Conservation (phyloP, 768 basidiomycete species). For the Russula earlei region DNA sequence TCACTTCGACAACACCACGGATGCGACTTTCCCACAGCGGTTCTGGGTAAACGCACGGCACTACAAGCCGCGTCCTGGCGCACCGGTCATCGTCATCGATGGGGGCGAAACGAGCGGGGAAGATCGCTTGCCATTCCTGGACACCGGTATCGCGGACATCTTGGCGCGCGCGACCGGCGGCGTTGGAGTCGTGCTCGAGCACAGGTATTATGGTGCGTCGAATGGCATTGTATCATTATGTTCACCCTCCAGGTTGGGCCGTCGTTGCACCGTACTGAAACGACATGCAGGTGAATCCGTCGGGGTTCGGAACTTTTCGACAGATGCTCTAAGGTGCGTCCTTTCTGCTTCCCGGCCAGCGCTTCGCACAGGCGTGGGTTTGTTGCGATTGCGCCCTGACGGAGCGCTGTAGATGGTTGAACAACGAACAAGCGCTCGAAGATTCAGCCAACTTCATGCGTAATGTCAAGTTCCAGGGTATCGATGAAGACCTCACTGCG, state of each 20-base stretch:
- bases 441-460: constrained; percentile 91
- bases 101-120: constrained; percentile 89
- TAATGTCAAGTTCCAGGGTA: constrained; percentile 62
- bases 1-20: constrained; percentile 51
- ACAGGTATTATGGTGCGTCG: constrained; percentile 77
- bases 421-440: constrained; percentile 79
- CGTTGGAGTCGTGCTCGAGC: constrained; percentile 84
- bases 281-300: constrained; percentile 51
- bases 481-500: constrained; percentile 62
- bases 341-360: no score
- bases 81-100: constrained; percentile 85
- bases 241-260: not conserved
- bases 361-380: not conserved
- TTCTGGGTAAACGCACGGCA: constrained; percentile 88
- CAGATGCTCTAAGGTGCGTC: constrained; percentile 64
- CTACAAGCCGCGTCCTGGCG: constrained; percentile 59
- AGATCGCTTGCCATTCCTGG: constrained; percentile 40
- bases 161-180: constrained; percentile 79
- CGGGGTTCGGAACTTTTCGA: constrained; percentile 68
- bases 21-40: constrained; percentile 70
- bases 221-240: not conserved
- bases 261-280: constrained; percentile 7
- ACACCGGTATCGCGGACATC: constrained; percentile 70
- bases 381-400: not conserved
- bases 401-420: constrained; percentile 54